Base-by-base conservation (phyloP, 768 basidiomycete genomes). In the Amanita subjunquillea region DNA sequence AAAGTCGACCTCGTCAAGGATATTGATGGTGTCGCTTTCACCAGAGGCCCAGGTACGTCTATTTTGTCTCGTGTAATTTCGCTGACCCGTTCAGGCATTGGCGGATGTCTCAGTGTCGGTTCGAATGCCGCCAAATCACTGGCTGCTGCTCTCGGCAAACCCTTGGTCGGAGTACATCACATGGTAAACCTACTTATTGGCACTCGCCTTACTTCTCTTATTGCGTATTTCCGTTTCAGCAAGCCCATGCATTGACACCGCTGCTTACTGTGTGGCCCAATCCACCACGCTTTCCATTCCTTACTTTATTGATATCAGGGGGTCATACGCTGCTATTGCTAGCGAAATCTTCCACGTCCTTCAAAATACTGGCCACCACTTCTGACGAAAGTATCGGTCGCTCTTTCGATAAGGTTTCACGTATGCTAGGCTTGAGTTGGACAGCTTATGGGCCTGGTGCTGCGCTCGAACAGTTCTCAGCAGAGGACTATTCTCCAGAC, bases 291-390 rank as follows among this genome's bases (percentile, higher is more conserved):
- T 97, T 87, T 63, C 95, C 95, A 0, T 97, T 94, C 70, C 75
- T 98, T 34, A 85, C 87, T 0, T 73, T 97, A 10, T 76, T 98
- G 15, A 74, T 95, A 45, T 94, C 92, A 0, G 95, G 95, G n/a
- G 94, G 94, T 2, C 95, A 98, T 64, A 93, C 94, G 0, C 73
- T 97, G 37, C 75, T 98, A 36, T 73, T 96, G 1, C 80, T 95
- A 9, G 89, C 84, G 1, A 72, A 63, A 0, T 82, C 83, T 2
- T 63, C 66, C 25, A 70, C 68, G 4, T 67, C 71, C 0, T 96
- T 89, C 64, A 71, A 72, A 54, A 78, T 87, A 37, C 69, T 97
- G 27, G 85, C 87, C 0, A 84, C 83, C 13, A 89, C 87, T 0
- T 67, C 70, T 4, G 91, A 94, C 58, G 79, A 80, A 60, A 82